Conservation (phyloP, 75 land plant genomes). For the Gnetum montanum region DNA sequence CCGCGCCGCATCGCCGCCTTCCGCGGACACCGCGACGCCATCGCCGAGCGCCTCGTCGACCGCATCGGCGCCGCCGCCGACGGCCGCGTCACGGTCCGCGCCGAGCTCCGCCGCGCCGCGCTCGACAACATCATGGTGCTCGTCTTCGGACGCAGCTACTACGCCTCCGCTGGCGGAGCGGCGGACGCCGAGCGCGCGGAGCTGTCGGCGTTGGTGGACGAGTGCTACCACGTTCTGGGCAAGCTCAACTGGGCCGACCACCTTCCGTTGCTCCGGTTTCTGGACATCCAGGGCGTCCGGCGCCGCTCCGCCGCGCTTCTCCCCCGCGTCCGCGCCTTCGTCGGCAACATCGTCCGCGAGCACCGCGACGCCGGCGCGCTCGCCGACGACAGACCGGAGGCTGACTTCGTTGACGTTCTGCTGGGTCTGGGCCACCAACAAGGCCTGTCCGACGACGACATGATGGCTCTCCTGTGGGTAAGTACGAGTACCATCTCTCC, state of each 20-base stretch:
- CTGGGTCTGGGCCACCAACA: slow-evolving; percentile 40
- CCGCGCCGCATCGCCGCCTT: slow-evolving; percentile 34
- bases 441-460: slow-evolving; percentile 31
- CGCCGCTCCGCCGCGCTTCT: slow-evolving; percentile 44
- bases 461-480: slow-evolving; percentile 42
- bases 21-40: slow-evolving; percentile 13
- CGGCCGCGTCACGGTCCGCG: slow-evolving; percentile 15
- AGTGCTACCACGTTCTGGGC: neutral
- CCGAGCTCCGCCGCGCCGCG: slow-evolving; percentile 48
- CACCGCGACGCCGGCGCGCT: slow-evolving; percentile 11
- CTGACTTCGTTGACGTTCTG: slow-evolving; percentile 38
- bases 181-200: slow-evolving; percentile 10
- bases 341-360: slow-evolving; percentile 39
- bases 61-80: slow-evolving; percentile 4
- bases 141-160: slow-evolving; percentile 55
- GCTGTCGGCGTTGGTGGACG: slow-evolving; percentile 35
- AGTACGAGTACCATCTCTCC: too few relatives aligned
- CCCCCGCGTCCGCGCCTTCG: slow-evolving; percentile 27
- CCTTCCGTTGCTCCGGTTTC: slow-evolving; percentile 19
- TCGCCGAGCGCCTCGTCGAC: slow-evolving; percentile 17
- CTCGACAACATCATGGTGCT: slow-evolving; percentile 60
- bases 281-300: slow-evolving; percentile 40
- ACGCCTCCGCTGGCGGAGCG: slow-evolving; percentile 17
- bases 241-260: slow-evolving; percentile 1
- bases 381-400: neutral